Evolutionary conservation across 2,329 filamentous ascomycete species (phyloP).

Genomic region (Niveomyces coronatus): DNA sequence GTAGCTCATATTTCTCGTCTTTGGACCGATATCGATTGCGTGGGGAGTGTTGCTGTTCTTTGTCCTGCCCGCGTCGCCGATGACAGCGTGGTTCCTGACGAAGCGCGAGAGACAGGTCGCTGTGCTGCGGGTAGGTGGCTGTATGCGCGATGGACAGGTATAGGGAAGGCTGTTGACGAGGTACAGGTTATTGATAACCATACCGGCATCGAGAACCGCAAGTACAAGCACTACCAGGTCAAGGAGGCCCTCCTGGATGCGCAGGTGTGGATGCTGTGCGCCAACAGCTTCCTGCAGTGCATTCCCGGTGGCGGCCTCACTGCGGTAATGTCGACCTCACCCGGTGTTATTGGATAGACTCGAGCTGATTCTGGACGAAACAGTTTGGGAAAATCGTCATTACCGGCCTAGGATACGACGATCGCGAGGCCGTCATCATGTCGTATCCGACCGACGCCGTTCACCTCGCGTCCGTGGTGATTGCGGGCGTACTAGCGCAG

Average conservation of each 20-base stretch:
- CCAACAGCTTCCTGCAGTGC: constrained; percentile 10
- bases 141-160: too few species aligned
- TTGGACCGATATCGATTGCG: constrained; percentile 1
- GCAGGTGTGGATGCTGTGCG: constrained; percentile 11
- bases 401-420: constrained; percentile 10
- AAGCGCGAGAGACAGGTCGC: constrained; percentile 10
- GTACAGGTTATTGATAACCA: constrained; percentile 3
- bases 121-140: constrained; percentile 8
- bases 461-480: constrained; percentile 9
- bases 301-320: constrained; percentile 10
- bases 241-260: constrained; percentile 2
- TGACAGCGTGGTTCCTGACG: constrained; percentile 9
- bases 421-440: constrained; percentile 3
- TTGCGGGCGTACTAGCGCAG: not conserved
- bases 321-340: constrained; percentile 2
- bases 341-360: not conserved
- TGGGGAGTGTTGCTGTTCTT: constrained; percentile 8
- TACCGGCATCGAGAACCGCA: not conserved
- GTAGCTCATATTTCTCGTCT: constrained; percentile 3
- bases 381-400: constrained; percentile 13
- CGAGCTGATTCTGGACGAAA: too few species aligned
- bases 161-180: too few species aligned
- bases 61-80: constrained; percentile 6
- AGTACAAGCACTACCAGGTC: not conserved
- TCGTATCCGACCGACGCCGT: constrained; percentile 9